phyloP scores from a whole-genome alignment of 331 rosid genomes.

The Malus hybrid region DNA sequence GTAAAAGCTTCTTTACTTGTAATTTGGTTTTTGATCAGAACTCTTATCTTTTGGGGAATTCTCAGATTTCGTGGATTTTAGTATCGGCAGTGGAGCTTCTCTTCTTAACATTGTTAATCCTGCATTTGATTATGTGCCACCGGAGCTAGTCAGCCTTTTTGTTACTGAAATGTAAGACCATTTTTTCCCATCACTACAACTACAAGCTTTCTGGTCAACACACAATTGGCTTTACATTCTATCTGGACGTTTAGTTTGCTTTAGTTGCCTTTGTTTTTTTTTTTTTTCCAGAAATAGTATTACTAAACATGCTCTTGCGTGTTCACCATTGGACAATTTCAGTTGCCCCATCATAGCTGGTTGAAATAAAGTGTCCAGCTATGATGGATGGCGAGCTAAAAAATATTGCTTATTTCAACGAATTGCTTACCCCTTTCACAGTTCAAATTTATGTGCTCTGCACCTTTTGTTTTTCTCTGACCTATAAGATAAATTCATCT shows the following conservation, averaged over 20 bases:
- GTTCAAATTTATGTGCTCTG: background rate
- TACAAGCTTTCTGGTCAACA: background rate
- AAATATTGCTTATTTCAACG: background rate
- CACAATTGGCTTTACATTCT: background rate
- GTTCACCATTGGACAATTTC: too few relatives aligned
- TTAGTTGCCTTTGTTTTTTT: background rate
- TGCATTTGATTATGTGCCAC: constrained; percentile 13
- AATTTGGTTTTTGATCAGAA: background rate
- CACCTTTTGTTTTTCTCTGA: background rate
- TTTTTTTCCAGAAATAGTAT: too few relatives aligned
- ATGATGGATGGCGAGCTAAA: background rate
- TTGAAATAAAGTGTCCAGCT: background rate
- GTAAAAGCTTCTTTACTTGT: too few relatives aligned
- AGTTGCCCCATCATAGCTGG: too few relatives aligned
- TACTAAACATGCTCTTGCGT: too few relatives aligned
- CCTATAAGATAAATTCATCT: background rate
- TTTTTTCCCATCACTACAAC: background rate
- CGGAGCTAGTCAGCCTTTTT: constrained; percentile 6
- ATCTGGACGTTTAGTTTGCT: background rate
- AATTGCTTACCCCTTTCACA: background rate
- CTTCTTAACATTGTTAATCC: constrained; percentile 12
- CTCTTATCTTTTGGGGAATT: constrained; percentile 3
- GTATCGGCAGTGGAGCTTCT: background rate
- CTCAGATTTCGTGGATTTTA: constrained; percentile 12
- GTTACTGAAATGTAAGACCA: background rate